Conservation (phyloP, 768 basidiomycete genomes). For the Sarcodon sp. region DNA sequence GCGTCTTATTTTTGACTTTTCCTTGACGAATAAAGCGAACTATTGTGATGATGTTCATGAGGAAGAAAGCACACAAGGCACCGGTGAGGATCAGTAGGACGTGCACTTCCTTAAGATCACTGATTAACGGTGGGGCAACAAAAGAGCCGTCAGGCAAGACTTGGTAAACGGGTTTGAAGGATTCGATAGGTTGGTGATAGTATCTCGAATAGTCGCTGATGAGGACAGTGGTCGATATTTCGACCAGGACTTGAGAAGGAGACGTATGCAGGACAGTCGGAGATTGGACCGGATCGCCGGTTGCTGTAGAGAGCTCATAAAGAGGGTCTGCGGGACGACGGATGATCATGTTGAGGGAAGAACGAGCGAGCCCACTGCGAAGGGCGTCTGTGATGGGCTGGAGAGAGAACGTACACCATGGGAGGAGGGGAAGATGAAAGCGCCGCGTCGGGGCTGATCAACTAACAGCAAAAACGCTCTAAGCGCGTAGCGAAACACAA, state of each 20-base stretch:
- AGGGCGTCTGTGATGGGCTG: too few relatives aligned
- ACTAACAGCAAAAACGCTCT: too few relatives aligned
- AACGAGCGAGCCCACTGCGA: too few relatives aligned
- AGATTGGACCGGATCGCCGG: too few relatives aligned
- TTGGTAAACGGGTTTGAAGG: constrained; percentile 35
- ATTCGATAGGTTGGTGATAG: constrained; percentile 26
- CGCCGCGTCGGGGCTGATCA: too few relatives aligned
- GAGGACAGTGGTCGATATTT: constrained; percentile 34
- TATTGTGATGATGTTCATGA: constrained; percentile 37
- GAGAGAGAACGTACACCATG: too few relatives aligned
- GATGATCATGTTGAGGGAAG: too few relatives aligned
- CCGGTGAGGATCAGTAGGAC: constrained; percentile 34
- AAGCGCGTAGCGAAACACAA: too few relatives aligned
- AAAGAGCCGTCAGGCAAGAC: constrained; percentile 48
- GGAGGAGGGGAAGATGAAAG: too few relatives aligned
- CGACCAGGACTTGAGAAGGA: constrained; percentile 28
- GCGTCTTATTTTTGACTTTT: constrained; percentile 41
- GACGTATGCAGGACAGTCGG: constrained; percentile 1
- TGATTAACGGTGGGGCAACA: constrained; percentile 29
- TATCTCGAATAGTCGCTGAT: constrained; percentile 33
- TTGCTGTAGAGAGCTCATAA: too few relatives aligned
- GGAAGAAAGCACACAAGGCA: constrained; percentile 34
- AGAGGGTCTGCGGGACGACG: too few relatives aligned
- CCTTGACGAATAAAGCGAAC: constrained; percentile 37
- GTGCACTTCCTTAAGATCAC: constrained; percentile 27